A percentile compares a stretch with the other conserved stretches of the same genome.
These are phyloP conservation scores for Aspergillus ostianus DNA, from an alignment of 495 filamentous ascomycete genomes.

Conservation along the genomic window DNA sequence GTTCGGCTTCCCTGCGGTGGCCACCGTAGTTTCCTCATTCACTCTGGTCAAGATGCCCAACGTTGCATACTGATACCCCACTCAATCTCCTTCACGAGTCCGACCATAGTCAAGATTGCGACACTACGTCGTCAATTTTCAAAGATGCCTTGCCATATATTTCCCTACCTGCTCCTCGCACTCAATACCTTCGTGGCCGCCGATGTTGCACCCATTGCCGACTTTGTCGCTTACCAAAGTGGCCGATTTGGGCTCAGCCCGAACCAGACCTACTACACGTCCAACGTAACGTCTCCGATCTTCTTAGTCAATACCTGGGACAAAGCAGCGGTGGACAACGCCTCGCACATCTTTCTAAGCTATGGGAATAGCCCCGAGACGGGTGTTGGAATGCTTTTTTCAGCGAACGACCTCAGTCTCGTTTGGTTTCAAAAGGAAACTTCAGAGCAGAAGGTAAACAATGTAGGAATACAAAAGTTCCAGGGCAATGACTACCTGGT, in stretches of 20 bases:
- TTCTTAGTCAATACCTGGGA: background rate
- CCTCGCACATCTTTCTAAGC: background rate
- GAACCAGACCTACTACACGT: background rate
- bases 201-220: background rate
- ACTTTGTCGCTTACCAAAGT: background rate
- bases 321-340: background rate
- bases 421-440: background rate
- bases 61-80: too few species aligned
- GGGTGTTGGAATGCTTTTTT: background rate
- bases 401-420: background rate
- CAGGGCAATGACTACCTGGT: background rate
- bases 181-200: background rate
- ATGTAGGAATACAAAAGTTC: background rate
- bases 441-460: background rate
- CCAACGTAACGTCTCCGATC: background rate
- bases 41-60: too few species aligned
- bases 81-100: too few species aligned
- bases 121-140: too few species aligned
- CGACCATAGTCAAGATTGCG: too few species aligned
- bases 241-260: background rate
- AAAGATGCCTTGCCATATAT: background rate
- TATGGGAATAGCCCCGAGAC: background rate
- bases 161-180: background rate
- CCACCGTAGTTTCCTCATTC: too few species aligned
- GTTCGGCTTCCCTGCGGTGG: too few species aligned